These are phyloP conservation scores for Euryodendron excelsum DNA, from an alignment of 148 eudicot genomes.

Conservation along the genomic window DNA sequence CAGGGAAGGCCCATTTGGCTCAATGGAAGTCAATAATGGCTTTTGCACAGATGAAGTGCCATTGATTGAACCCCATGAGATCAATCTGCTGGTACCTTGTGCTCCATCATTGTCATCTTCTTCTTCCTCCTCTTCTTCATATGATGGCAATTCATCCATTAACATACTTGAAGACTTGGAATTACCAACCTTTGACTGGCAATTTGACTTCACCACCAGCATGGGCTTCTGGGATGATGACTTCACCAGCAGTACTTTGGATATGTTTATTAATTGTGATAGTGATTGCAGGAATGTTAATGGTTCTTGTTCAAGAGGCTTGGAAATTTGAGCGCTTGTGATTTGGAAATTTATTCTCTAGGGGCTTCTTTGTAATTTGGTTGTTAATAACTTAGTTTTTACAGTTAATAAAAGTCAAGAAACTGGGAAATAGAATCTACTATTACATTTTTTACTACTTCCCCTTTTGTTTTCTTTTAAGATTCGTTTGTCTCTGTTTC, in stretches of 20 bases:
- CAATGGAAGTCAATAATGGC: constrained; percentile 29
- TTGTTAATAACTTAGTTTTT: neutral
- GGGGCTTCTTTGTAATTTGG: constrained; percentile 7
- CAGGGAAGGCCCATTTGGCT: neutral
- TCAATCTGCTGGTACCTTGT: constrained; percentile 10
- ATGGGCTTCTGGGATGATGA: constrained; percentile 41
- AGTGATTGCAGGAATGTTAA: neutral
- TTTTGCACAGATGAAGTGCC: constrained; percentile 60
- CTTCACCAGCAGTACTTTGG: constrained; percentile 25
- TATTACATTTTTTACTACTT: neutral
- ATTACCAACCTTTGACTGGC: constrained; percentile 35
- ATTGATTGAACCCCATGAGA: constrained; percentile 48
- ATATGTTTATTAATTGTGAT: constrained; percentile 18
- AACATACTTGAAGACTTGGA: constrained; percentile 24
- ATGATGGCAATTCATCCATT: constrained; percentile 9
- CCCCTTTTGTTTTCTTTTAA: neutral
- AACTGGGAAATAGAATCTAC: neutral
- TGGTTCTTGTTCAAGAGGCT: constrained; percentile 17
- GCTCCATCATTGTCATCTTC: constrained; percentile 19
- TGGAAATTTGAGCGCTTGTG: constrained; percentile 15
- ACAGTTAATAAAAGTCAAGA: constrained; percentile 7
- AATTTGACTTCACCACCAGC: constrained; percentile 13
- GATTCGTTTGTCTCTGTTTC: neutral
- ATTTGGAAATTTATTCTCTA: too few species aligned
- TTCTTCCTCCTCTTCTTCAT: neutral